Conservation (phyloP, 495 filamentous ascomycete species). For the Talaromyces ruber region DNA sequence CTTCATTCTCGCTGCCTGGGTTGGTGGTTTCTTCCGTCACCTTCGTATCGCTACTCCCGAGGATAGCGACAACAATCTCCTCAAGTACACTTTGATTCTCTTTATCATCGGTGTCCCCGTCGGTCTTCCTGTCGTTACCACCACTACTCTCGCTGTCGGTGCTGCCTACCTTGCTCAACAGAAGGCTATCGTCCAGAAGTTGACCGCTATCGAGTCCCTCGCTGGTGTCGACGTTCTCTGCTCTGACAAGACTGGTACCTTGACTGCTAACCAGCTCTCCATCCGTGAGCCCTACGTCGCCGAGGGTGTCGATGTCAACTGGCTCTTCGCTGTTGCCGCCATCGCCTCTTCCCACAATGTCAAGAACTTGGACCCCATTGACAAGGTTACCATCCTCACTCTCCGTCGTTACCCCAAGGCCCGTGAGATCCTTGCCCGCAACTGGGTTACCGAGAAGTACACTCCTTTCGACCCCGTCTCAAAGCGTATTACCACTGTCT, state of each 20-base stretch:
- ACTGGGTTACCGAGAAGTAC: conserved; percentile 69
- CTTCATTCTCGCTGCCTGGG: conserved; percentile 65
- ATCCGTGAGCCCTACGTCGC: conserved; percentile 69
- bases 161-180: conserved; percentile 66
- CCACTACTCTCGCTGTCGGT: conserved; percentile 67
- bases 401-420: conserved; percentile 68
- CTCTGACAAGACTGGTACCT: conserved; percentile 73
- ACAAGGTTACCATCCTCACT: conserved; percentile 68
- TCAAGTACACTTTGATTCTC: conserved; percentile 59
- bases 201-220: conserved; percentile 68
- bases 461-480: conserved; percentile 72
- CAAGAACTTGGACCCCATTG: conserved; percentile 69
- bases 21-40: conserved; percentile 69
- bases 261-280: conserved; percentile 67
- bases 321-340: conserved; percentile 72
- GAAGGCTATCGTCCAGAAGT: conserved; percentile 70
- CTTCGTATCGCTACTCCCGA: conserved; percentile 58
- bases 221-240: conserved; percentile 71
- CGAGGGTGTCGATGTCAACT: conserved; percentile 68
- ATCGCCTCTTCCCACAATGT: conserved; percentile 70
- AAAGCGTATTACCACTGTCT: conserved; percentile 66
- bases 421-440: conserved; percentile 57
- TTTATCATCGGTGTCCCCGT: conserved; percentile 69
- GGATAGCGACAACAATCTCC: conserved; percentile 41
- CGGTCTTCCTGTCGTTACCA: conserved; percentile 68